Evolutionary conservation across 2,329 filamentous ascomycete species (phyloP).

Genomic region (Alternaria consortialis): DNA sequence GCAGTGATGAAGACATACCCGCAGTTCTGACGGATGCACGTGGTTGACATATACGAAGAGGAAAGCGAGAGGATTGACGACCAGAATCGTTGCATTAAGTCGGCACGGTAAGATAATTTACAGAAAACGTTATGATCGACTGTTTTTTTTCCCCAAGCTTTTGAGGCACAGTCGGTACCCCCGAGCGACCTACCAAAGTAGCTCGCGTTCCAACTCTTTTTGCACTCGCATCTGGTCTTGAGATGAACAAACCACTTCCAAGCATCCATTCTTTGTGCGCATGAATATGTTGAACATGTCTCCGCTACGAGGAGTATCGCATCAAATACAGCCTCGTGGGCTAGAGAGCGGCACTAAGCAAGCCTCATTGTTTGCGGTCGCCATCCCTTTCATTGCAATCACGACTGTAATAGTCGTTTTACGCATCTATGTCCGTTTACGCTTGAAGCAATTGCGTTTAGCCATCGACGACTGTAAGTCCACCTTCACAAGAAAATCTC

Average conservation of each 20-base stretch:
- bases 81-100: neutral
- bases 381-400: neutral
- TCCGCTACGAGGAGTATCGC: neutral
- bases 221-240: neutral
- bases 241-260: neutral
- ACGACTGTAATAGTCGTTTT: neutral
- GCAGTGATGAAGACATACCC: neutral
- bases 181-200: neutral
- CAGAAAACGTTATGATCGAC: neutral
- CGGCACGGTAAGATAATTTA: neutral
- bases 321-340: neutral
- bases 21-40: neutral
- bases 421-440: neutral
- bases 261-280: neutral
- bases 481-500: rapidly evolving
- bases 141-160: neutral
- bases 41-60: neutral
- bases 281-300: neutral
- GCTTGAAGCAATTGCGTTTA: neutral
- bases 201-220: neutral
- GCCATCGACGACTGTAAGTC: neutral
- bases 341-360: neutral
- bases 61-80: neutral
- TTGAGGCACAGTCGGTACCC: neutral
- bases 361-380: neutral